Evolutionary conservation across 306 rosid genomes (phyloP).

Genomic region (Castanea crenata): DNA sequence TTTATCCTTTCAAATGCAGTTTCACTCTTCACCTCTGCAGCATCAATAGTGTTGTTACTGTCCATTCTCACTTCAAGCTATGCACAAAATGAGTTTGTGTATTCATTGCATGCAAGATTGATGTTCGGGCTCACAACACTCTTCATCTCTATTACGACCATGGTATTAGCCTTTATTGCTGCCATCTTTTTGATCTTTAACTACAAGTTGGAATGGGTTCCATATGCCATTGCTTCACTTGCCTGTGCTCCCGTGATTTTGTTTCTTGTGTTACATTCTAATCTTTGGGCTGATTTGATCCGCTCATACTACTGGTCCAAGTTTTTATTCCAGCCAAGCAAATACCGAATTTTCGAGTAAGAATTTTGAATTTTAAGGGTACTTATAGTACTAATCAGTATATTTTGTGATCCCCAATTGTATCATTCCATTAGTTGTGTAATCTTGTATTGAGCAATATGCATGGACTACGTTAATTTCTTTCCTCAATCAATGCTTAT

Average conservation of each 20-base stretch:
- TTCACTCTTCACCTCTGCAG: not conserved
- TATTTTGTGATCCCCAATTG: not conserved
- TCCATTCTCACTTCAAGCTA: slow-evolving; percentile 11
- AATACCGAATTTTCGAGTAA: not conserved
- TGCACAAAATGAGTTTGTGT: not conserved
- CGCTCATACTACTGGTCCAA: not conserved
- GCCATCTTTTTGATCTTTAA: slow-evolving; percentile 17
- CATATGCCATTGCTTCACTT: not conserved
- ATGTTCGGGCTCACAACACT: not conserved
- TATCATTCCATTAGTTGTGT: too few relatives aligned
- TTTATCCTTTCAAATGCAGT: slow-evolving; percentile 10
- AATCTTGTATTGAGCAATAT: too few relatives aligned
- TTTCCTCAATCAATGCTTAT: too few relatives aligned
- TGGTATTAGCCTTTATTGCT: slow-evolving; percentile 4
- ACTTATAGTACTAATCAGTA: not conserved
- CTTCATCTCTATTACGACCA: not conserved
- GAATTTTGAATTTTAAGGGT: not conserved
- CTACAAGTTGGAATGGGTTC: not conserved
- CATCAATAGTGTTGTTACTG: not conserved
- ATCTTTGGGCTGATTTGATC: not conserved
- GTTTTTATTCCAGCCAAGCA: not conserved
- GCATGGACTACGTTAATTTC: too few relatives aligned
- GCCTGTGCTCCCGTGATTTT: not conserved
- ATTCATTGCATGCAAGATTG: not conserved
- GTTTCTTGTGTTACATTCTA: not conserved